phyloP scores from a whole-genome alignment of 2,329 filamentous ascomycete genomes.

The Diaporthe citri region DNA sequence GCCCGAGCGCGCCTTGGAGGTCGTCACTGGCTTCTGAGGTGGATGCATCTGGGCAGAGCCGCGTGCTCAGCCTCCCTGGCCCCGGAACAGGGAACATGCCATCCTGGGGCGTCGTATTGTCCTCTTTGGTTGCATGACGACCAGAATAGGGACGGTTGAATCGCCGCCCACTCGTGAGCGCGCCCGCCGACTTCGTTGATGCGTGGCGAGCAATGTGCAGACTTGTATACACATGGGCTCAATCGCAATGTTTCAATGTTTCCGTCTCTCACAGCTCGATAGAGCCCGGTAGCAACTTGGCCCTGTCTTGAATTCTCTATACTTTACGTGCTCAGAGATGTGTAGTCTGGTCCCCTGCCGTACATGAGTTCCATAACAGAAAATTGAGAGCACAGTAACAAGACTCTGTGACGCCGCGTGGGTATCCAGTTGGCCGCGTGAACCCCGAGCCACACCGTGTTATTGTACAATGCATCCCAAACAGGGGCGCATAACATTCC shows the following conservation, averaged over 20 bases:
- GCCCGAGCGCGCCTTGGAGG: not conserved
- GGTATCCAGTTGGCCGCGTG: not conserved
- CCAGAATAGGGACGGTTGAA: conserved; percentile 5
- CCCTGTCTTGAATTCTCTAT: not conserved
- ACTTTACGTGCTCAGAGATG: not conserved
- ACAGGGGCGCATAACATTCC: conserved; percentile 1
- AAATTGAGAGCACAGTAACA: not conserved
- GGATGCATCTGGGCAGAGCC: not conserved
- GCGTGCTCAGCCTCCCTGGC: conserved; percentile 9
- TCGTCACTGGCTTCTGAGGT: not conserved
- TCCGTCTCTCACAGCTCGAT: not conserved
- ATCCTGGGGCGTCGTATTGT: not conserved
- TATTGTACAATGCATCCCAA: not conserved
- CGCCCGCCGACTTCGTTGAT: not conserved
- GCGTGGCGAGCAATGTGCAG: conserved; percentile 1
- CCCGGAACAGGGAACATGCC: conserved; percentile 1
- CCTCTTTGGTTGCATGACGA: not conserved
- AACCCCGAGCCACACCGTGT: not conserved
- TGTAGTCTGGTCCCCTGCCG: not conserved
- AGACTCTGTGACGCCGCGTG: not conserved
- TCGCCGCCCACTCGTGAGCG: not conserved
- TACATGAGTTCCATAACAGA: no score
- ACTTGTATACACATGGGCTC: not conserved
- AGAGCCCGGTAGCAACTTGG: not conserved
- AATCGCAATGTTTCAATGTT: not conserved